Evolutionary conservation across 139 green algal genomes (phyloP).

Genomic region (Yamagishiella unicocca): DNA sequence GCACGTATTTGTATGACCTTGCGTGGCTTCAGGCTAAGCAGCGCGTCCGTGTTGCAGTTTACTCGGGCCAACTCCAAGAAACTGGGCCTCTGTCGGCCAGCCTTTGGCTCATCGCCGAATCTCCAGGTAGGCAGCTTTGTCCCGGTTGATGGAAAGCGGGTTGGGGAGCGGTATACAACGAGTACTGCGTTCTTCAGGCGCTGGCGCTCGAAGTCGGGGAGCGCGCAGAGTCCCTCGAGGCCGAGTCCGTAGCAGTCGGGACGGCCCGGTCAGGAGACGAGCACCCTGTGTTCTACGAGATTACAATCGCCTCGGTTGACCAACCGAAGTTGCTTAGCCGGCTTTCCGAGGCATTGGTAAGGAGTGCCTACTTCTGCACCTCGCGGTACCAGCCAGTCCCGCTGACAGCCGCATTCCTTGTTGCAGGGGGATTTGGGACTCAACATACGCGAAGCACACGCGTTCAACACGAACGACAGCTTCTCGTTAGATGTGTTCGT

Average conservation of each 20-base stretch:
- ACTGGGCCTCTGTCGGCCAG: constrained; percentile 74
- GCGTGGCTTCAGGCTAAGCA: background rate
- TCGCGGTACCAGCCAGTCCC: background rate
- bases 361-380: background rate
- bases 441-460: constrained; percentile 98
- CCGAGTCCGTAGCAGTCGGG: constrained; percentile 13
- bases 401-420: background rate
- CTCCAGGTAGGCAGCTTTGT: constrained; percentile 71
- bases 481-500: constrained; percentile 99
- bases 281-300: constrained; percentile 86
- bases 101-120: constrained; percentile 93
- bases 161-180: background rate
- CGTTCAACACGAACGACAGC: constrained; percentile 96
- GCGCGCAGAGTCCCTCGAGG: constrained; percentile 26
- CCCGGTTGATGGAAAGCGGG: too few relatives aligned
- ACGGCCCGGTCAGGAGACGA: background rate
- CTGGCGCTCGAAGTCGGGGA: constrained; percentile 82
- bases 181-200: constrained; percentile 60
- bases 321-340: constrained; percentile 93
- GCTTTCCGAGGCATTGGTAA: constrained; percentile 88
- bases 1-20: background rate
- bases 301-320: constrained; percentile 92
- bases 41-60: constrained; percentile 11
- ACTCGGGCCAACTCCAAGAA: constrained; percentile 32
- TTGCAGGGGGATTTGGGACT: constrained; percentile 91